Evolutionary conservation across 2,329 filamentous ascomycete species (phyloP).

Genomic region (Aspergillus sp.): DNA sequence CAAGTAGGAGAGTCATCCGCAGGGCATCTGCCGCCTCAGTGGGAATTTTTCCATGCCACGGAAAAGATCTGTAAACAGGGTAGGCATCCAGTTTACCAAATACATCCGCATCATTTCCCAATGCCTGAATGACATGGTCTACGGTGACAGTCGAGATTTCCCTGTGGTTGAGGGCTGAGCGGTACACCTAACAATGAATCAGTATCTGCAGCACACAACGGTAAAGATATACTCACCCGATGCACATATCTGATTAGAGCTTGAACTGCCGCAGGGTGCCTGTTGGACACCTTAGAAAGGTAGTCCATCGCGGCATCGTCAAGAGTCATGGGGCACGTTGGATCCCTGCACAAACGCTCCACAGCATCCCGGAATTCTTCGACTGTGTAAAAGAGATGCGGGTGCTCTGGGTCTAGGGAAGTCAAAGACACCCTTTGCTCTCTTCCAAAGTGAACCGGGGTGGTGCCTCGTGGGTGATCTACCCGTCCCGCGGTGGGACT

Average conservation of each 20-base stretch:
- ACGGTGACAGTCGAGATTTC: no score
- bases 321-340: neutral
- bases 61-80: neutral
- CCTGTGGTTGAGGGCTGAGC: no score
- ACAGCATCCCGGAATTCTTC: neutral
- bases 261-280: neutral
- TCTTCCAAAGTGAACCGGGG: neutral
- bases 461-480: neutral
- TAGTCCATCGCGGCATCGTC: neutral
- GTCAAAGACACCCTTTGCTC: neutral
- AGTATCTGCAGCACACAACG: neutral
- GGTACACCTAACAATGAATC: no score
- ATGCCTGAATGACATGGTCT: no score
- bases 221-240: neutral
- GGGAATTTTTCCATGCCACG: neutral
- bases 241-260: conserved; percentile 1
- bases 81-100: neutral
- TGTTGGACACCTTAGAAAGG: neutral
- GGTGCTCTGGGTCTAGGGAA: neutral
- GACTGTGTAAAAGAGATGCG: neutral
- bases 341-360: neutral
- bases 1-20: neutral
- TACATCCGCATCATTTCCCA: no score
- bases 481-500: no score
- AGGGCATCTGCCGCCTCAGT: neutral